phyloP scores from a whole-genome alignment of 2,329 filamentous ascomycete genomes.

The Calycina marina region DNA sequence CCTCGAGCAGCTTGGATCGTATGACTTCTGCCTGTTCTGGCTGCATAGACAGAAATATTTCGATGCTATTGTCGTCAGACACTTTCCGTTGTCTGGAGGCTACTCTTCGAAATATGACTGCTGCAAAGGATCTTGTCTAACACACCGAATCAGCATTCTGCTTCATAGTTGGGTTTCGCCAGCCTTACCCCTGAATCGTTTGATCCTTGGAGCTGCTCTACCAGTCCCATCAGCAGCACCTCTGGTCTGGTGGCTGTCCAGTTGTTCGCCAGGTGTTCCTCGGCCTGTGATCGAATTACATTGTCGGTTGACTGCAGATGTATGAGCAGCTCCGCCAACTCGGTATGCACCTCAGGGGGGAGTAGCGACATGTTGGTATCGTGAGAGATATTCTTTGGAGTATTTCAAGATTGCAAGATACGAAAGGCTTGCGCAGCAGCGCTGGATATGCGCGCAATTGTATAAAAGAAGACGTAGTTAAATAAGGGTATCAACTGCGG shows the following conservation, averaged over 20 bases:
- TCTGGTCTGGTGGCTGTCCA: constrained; percentile 77
- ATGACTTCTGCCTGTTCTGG: constrained; percentile 64
- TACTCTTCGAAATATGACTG: constrained; percentile 89
- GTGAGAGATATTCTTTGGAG: not conserved
- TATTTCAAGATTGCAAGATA: no score
- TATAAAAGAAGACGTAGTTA: no score
- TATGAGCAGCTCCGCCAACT: constrained; percentile 74
- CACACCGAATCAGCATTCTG: no score
- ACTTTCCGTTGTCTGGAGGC: constrained; percentile 77
- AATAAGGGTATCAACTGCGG: no score
- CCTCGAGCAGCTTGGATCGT: constrained; percentile 68
- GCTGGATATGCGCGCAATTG: no score
- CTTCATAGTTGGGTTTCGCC: no score
- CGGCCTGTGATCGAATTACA: constrained; percentile 65
- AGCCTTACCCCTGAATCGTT: constrained; percentile 27
- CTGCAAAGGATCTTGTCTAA: constrained; percentile 78
- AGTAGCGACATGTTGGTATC: constrained; percentile 60
- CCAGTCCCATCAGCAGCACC: constrained; percentile 81
- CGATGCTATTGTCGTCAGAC: constrained; percentile 53
- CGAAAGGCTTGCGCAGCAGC: no score
- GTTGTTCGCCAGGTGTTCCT: constrained; percentile 80
- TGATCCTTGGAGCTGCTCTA: constrained; percentile 77
- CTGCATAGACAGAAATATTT: constrained; percentile 72
- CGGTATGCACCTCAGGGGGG: constrained; percentile 67
- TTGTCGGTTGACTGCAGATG: constrained; percentile 88